Conservation (phyloP, 2,329 filamentous ascomycete species). For the Ceratocystis variospora region DNA sequence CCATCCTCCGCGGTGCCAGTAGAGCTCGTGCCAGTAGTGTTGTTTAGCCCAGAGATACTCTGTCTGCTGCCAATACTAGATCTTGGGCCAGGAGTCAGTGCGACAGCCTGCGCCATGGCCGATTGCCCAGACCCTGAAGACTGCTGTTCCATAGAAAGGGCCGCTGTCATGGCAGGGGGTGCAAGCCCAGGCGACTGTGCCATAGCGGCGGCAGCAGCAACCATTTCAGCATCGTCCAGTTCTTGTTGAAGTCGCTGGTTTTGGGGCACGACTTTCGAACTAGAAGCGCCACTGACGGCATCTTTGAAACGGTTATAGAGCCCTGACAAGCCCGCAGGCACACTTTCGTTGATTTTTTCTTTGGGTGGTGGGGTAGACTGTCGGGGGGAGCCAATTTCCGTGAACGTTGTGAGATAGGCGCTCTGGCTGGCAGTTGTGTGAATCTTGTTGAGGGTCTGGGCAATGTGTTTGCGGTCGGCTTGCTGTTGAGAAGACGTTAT, state of each 20-base stretch:
- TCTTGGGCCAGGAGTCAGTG: constrained; percentile 10
- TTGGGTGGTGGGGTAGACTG: constrained; percentile 48
- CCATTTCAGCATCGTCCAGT: constrained; percentile 32
- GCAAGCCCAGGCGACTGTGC: constrained; percentile 23
- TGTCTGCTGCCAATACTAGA: constrained; percentile 16
- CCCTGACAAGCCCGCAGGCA: constrained; percentile 77
- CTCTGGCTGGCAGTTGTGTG: constrained; percentile 79
- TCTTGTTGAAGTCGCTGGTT: constrained; percentile 26
- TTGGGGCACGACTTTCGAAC: constrained; percentile 11
- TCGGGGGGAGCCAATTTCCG: constrained; percentile 68
- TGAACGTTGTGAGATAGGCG: constrained; percentile 78
- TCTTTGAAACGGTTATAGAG: constrained; percentile 76
- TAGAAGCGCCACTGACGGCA: constrained; percentile 51
- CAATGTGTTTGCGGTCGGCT: constrained; percentile 56
- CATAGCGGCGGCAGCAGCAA: constrained; percentile 23
- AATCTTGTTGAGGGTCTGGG: constrained; percentile 70
- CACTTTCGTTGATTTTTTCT: constrained; percentile 56
- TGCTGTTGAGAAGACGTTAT: constrained; percentile 26
- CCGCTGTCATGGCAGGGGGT: constrained; percentile 25
- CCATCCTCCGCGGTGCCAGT: background rate
- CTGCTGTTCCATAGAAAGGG: constrained; percentile 27
- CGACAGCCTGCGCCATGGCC: constrained; percentile 13
- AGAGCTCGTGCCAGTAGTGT: background rate
- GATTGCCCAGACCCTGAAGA: constrained; percentile 21
- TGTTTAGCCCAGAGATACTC: constrained; percentile 7